Evolutionary conservation across 371 early-diverging fungal genomes (phyloP).

Genomic region (Vairimorpha ceranae): DNA sequence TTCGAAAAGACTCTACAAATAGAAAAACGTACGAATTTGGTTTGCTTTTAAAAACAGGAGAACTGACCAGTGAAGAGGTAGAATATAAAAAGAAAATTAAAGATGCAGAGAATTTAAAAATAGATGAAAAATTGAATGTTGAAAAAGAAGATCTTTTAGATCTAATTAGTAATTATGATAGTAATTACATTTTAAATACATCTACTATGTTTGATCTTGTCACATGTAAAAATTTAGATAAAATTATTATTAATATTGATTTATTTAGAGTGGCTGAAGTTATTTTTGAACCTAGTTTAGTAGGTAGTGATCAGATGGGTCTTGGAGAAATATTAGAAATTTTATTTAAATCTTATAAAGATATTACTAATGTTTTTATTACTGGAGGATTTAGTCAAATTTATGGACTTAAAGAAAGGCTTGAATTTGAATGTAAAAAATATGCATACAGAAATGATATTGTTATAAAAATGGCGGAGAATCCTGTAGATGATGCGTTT

Average conservation of each 20-base stretch:
- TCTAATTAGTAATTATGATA: slow-evolving; percentile 55
- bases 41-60: slow-evolving; percentile 54
- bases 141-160: slow-evolving; percentile 37
- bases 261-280: slow-evolving; percentile 55
- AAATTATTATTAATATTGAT: slow-evolving; percentile 57
- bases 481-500: slow-evolving; percentile 57
- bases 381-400: slow-evolving; percentile 63
- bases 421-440: slow-evolving; percentile 52
- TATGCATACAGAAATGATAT: slow-evolving; percentile 22
- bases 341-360: slow-evolving; percentile 19
- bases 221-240: slow-evolving; percentile 39
- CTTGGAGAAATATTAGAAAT: slow-evolving; percentile 58
- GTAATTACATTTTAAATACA: slow-evolving; percentile 48
- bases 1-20: slow-evolving; percentile 58
- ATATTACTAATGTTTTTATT: slow-evolving; percentile 55
- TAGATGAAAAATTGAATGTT: slow-evolving; percentile 33
- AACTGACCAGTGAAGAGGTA: slow-evolving; percentile 48
- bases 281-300: slow-evolving; percentile 60
- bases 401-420: slow-evolving; percentile 53
- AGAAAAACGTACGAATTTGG: slow-evolving; percentile 56
- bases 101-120: slow-evolving; percentile 55
- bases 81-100: slow-evolving; percentile 46
- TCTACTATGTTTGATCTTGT: slow-evolving; percentile 53
- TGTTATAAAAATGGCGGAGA: slow-evolving; percentile 28
- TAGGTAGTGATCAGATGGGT: slow-evolving; percentile 58